Evolutionary conservation across 495 filamentous ascomycete species (phyloP).

Genomic region (Lasiosphaeris hirsuta): DNA sequence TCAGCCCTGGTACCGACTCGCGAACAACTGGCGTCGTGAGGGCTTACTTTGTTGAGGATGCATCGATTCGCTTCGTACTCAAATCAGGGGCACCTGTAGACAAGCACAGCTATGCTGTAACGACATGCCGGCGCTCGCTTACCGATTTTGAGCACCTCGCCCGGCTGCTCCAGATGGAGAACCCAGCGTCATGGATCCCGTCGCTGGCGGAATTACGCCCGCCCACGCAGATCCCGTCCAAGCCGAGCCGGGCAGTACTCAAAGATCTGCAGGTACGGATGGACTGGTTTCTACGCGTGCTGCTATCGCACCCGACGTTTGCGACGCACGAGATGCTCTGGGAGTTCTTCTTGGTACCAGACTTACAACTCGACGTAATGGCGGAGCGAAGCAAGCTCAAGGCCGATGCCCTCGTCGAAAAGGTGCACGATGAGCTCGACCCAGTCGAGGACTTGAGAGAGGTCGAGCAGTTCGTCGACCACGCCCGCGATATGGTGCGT

Average conservation of each 20-base stretch:
- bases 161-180: slow-evolving; percentile 82
- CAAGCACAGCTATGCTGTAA: slow-evolving; percentile 76
- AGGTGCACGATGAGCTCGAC: slow-evolving; percentile 79
- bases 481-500: slow-evolving; percentile 83
- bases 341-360: slow-evolving; percentile 98
- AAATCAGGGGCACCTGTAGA: slow-evolving; percentile 80
- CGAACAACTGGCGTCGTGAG: slow-evolving; percentile 90
- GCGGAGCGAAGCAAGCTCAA: slow-evolving; percentile 83
- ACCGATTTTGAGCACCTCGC: slow-evolving; percentile 89
- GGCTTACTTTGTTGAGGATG: slow-evolving; percentile 98
- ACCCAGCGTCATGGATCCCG: slow-evolving; percentile 93
- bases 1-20: slow-evolving; percentile 65
- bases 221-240: slow-evolving; percentile 88
- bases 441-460: slow-evolving; percentile 85
- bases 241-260: slow-evolving; percentile 81
- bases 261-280: slow-evolving; percentile 84
- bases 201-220: slow-evolving; percentile 72
- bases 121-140: slow-evolving; percentile 87
- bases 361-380: slow-evolving; percentile 86
- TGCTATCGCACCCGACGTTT: slow-evolving; percentile 89
- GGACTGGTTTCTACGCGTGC: slow-evolving; percentile 79
- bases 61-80: slow-evolving; percentile 84
- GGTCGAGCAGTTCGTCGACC: slow-evolving; percentile 86
- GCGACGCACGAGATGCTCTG: slow-evolving; percentile 95
- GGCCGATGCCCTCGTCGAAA: slow-evolving; percentile 75